Base-by-base conservation (phyloP, 2,329 filamentous ascomycete species). In the Pseudopithomyces maydicus region DNA sequence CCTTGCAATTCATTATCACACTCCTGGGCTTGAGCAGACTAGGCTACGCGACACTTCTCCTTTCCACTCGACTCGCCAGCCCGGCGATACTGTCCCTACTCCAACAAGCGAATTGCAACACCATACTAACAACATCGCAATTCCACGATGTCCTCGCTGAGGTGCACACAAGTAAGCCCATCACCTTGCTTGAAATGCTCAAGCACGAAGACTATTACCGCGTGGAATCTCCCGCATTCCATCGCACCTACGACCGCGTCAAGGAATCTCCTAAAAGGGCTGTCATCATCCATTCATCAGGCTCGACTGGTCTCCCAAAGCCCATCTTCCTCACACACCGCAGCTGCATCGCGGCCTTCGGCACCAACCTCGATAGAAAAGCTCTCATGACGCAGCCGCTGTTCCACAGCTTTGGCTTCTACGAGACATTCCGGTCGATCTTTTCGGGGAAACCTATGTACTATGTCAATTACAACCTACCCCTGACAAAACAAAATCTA, bases 291-390 rank as follows among this genome's bases (percentile, higher is more conserved):
- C 80, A 83, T 61, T 81, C 80, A 2, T 79, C 77, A 17, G 85
- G 86, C 7, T 85, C 82, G 0, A 88, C 87, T 0, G 85, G 86
- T 0, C 75, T 88, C 0, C 86, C 86, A 0, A 88, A 88, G 58
- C 85, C 86, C 0, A 87, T 89, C 44, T 85, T 80, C 56, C 81
- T 85, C 47, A 84, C 81, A 0, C 84, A 89, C 68, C 79, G 57
- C 19, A 66, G 61, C 51, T 65, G 63, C 42, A 65, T 70, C 19
- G 65, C 62, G 10, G 46, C 62, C 0, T 70, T 65, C 42, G 56
- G 60, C 6, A 59, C 58, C 11, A 57, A 65, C 46, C 23, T 67
- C n/a, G 62, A 67, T 44, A 46, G 58, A 10, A 62, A 61, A 39
- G 66, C 64, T 2, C 45, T 69, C 20, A 66, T 69, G 54, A 66